Evolutionary conservation across 202 grass and related monocot species (phyloP).

Genomic region (Miscanthus sacchariflorus): DNA sequence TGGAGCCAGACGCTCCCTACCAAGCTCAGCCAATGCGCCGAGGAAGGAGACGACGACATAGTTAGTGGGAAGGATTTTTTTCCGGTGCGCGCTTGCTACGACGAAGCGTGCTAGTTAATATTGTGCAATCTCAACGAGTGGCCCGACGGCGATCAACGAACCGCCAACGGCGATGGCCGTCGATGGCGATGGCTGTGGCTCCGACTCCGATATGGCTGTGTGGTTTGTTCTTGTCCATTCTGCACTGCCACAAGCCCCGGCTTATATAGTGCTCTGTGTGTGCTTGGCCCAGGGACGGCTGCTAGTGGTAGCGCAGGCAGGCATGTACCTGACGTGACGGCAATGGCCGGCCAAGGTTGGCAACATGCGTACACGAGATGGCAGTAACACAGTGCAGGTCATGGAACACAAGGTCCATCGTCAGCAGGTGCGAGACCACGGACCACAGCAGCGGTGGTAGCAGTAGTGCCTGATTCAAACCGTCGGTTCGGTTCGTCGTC

Average conservation of each 20-base stretch:
- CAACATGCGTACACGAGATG: background rate
- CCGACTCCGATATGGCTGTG: slow-evolving; percentile 38
- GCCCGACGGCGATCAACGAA: slow-evolving; percentile 47
- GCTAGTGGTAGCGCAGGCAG: background rate
- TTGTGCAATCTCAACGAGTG: slow-evolving; percentile 39
- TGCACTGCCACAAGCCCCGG: slow-evolving; percentile 53
- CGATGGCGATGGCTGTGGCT: slow-evolving; percentile 50
- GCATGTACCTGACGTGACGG: slow-evolving; percentile 33
- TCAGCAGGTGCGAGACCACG: too few relatives aligned
- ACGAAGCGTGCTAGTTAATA: slow-evolving; percentile 19
- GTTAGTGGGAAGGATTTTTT: slow-evolving; percentile 7
- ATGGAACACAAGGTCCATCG: too few relatives aligned
- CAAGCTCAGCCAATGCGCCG: slow-evolving; percentile 82
- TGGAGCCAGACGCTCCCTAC: slow-evolving; percentile 94
- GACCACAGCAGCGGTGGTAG: background rate
- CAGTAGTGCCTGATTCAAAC: background rate
- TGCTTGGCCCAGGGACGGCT: background rate
- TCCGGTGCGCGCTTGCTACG: background rate
- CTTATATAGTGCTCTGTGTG: slow-evolving; percentile 48
- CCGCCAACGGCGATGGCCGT: slow-evolving; percentile 3
- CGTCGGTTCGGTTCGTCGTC: background rate
- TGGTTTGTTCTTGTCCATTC: slow-evolving; percentile 66
- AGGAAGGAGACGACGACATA: slow-evolving; percentile 56
- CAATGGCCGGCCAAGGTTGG: slow-evolving; percentile 36
- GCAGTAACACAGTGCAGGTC: too few relatives aligned